Evolutionary conservation across 441 rosid species (phyloP).

Genomic region (Raphanus hybrid): DNA sequence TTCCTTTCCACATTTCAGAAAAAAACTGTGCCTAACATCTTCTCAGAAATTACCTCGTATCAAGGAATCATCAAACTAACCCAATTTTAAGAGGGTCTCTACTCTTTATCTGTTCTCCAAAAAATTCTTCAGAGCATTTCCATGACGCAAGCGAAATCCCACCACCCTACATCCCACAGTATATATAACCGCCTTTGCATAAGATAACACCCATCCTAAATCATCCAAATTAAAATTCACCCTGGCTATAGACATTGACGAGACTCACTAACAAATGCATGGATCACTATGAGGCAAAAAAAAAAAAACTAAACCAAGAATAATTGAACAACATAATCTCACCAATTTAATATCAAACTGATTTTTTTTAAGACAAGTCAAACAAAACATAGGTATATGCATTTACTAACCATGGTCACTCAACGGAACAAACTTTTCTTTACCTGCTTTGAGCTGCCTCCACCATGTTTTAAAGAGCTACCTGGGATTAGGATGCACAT

Average conservation of each 20-base stretch:
- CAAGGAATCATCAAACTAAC: conserved; percentile 45
- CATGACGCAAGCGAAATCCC: conserved; percentile 88
- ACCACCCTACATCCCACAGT: conserved; percentile 58
- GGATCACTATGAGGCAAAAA: background rate
- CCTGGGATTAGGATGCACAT: conserved; percentile 91
- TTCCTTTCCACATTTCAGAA: conserved; percentile 4
- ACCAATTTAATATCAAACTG: background rate
- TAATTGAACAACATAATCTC: background rate
- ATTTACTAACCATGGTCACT: conserved; percentile 1
- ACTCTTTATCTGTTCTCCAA: conserved; percentile 77
- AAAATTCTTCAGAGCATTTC: conserved; percentile 96
- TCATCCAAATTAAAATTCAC: background rate
- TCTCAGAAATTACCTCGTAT: conserved; percentile 14
- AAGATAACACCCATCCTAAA: conserved; percentile 9
- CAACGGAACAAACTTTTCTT: conserved; percentile 28
- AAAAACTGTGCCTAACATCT: background rate
- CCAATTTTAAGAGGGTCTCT: conserved; percentile 93
- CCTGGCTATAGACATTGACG: background rate
- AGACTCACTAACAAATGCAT: background rate
- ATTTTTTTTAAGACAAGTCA: background rate
- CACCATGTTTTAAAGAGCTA: conserved; percentile 61
- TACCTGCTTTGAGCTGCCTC: conserved; percentile 55
- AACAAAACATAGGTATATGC: background rate
- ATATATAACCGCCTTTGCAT: conserved; percentile 10
- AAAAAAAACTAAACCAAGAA: background rate